phyloP scores from a whole-genome alignment of 2,329 filamentous ascomycete genomes.

The Amauroascus verrucosus region DNA sequence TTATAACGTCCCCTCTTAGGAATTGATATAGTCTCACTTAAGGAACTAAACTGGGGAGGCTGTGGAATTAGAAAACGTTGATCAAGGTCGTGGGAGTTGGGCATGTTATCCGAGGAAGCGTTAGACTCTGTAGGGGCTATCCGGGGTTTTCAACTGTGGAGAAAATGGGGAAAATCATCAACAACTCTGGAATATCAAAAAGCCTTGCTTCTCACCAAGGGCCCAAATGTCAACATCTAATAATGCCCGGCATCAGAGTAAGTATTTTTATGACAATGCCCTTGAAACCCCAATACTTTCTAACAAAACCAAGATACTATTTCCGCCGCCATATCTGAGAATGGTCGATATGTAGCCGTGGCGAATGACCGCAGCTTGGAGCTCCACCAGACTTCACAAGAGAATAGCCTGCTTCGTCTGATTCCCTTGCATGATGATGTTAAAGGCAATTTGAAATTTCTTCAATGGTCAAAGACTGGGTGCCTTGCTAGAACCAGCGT shows the following conservation, averaged over 20 bases:
- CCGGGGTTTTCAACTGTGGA: background rate
- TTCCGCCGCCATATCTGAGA: conserved; percentile 6
- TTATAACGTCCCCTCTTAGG: no score
- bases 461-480: conserved; percentile 11
- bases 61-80: no score
- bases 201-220: background rate
- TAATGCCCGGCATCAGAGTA: background rate
- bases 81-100: no score
- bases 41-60: no score
- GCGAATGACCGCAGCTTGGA: conserved; percentile 9
- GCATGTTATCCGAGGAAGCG: background rate
- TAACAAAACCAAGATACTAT: conserved; percentile 4
- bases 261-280: background rate
- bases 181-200: background rate
- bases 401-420: background rate
- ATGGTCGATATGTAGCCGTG: conserved; percentile 11
- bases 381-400: background rate
- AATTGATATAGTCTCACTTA: no score
- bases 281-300: background rate
- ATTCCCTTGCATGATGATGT: conserved; percentile 11
- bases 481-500: background rate
- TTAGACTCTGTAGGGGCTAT: background rate
- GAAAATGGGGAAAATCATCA: background rate
- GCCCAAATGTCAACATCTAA: background rate
- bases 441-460: conserved; percentile 4